Percentiles rank a stretch among this genome's conserved stretches.
These are phyloP conservation scores for Amphirosellinia nigrospora DNA, from an alignment of 495 filamentous ascomycete species.

Conservation along the genomic window DNA sequence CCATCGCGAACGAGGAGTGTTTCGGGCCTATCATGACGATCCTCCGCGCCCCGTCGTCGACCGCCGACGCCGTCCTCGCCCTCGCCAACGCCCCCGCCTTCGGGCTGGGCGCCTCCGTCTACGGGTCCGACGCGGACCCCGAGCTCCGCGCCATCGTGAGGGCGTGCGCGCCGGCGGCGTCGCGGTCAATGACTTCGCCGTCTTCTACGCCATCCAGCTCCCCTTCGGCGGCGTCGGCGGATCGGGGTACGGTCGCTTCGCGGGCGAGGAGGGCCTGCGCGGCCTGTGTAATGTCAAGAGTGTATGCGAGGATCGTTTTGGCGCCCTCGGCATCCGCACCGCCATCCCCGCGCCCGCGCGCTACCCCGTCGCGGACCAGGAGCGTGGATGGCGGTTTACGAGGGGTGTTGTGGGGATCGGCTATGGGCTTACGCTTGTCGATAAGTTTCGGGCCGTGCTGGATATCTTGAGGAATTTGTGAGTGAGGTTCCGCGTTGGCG, in stretches of 20 bases:
- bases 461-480: constrained; percentile 51
- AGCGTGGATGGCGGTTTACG: constrained; percentile 61
- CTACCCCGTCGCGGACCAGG: constrained; percentile 73
- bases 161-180: constrained; percentile 86
- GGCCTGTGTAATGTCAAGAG: constrained; percentile 85
- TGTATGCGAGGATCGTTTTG: constrained; percentile 77
- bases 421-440: constrained; percentile 50
- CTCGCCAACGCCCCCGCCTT: constrained; percentile 80
- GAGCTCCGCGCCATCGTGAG: constrained; percentile 57
- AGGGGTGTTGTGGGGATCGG: constrained; percentile 61
- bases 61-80: constrained; percentile 64
- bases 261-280: constrained; percentile 85
- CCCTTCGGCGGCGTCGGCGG: constrained; percentile 90
- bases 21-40: constrained; percentile 90
- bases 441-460: constrained; percentile 48
- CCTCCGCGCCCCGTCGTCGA: constrained; percentile 65
- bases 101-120: constrained; percentile 83
- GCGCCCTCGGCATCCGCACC: constrained; percentile 67
- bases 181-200: constrained; percentile 91
- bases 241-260: constrained; percentile 92
- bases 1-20: constrained; percentile 87
- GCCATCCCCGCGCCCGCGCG: constrained; percentile 77
- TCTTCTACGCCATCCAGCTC: constrained; percentile 88
- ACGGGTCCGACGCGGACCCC: constrained; percentile 64
- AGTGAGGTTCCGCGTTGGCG: not conserved